Evolutionary conservation across 768 basidiomycete genomes (phyloP).

Genomic region (Tephrocybe sp.): DNA sequence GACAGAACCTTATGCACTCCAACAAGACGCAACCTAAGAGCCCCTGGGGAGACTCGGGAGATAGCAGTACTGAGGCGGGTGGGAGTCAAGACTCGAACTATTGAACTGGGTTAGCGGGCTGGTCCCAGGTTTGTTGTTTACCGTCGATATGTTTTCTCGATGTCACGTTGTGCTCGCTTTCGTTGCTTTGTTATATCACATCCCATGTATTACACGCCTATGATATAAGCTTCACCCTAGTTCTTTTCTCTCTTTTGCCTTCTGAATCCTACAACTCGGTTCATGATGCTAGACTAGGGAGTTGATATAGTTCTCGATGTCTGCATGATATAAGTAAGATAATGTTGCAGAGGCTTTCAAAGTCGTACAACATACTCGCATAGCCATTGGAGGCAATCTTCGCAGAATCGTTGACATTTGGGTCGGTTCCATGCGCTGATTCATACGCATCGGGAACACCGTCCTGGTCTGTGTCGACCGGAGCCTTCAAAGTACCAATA

Average conservation of each 20-base stretch:
- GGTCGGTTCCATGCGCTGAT: conserved; percentile 30
- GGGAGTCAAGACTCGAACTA: conserved; percentile 7
- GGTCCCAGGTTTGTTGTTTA: not conserved
- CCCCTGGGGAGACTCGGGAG: conserved; percentile 6
- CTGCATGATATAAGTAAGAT: conserved; percentile 18
- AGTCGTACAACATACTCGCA: conserved; percentile 26
- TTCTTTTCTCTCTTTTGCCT: no score
- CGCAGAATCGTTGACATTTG: conserved; percentile 28
- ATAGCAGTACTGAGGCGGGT: conserved; percentile 7
- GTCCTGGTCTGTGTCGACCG: conserved; percentile 29
- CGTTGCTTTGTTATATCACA: conserved; percentile 9
- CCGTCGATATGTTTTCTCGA: conserved; percentile 3
- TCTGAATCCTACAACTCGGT: no score
- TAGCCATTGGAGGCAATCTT: conserved; percentile 33
- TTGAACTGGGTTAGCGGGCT: conserved; percentile 4
- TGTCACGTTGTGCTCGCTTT: conserved; percentile 10
- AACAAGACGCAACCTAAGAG: conserved; percentile 1
- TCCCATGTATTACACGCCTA: not conserved
- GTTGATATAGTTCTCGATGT: conserved; percentile 37
- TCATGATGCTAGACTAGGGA: conserved; percentile 29
- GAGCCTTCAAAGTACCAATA: conserved; percentile 18
- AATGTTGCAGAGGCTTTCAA: not conserved
- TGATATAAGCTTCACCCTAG: no score
- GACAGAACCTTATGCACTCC: conserved; percentile 15
- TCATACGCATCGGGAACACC: conserved; percentile 35